Evolutionary conservation across 805 yeast genomes (phyloP).

Genomic region (Ogataea nitratoaversa): DNA sequence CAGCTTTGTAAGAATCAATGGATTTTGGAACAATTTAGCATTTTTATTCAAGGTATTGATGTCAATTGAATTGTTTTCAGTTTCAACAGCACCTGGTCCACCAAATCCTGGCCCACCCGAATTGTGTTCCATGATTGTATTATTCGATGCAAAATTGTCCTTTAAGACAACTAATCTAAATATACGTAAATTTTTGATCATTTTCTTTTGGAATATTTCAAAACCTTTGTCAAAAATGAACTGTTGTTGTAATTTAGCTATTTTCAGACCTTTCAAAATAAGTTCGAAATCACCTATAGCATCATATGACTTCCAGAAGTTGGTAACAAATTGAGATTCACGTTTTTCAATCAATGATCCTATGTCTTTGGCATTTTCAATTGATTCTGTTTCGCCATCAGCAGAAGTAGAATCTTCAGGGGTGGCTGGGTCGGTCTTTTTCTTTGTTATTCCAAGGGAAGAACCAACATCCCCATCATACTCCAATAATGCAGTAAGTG

Average conservation of each 20-base stretch:
- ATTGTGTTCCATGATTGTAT: constrained; percentile 8
- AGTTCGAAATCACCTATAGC: constrained; percentile 47
- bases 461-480: constrained; percentile 39
- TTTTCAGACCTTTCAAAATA: constrained; percentile 66
- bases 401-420: constrained; percentile 24
- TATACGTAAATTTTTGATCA: constrained; percentile 72
- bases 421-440: constrained; percentile 12
- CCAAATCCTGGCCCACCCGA: constrained; percentile 2
- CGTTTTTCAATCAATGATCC: constrained; percentile 23
- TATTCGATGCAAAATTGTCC: constrained; percentile 45
- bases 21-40: constrained; percentile 72
- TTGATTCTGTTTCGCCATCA: constrained; percentile 15
- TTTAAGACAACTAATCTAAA: constrained; percentile 84
- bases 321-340: constrained; percentile 32
- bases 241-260: constrained; percentile 80
- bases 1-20: constrained; percentile 74
- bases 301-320: constrained; percentile 59
- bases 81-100: constrained; percentile 9
- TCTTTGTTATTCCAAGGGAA: constrained; percentile 13
- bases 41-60: constrained; percentile 50
- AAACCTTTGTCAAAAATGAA: constrained; percentile 84
- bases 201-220: constrained; percentile 78
- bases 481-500: constrained; percentile 80
- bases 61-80: constrained; percentile 28
- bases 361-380: constrained; percentile 28